Conservation (phyloP, 108 stramenopile species). For the Fistulifera pelliculosa region DNA sequence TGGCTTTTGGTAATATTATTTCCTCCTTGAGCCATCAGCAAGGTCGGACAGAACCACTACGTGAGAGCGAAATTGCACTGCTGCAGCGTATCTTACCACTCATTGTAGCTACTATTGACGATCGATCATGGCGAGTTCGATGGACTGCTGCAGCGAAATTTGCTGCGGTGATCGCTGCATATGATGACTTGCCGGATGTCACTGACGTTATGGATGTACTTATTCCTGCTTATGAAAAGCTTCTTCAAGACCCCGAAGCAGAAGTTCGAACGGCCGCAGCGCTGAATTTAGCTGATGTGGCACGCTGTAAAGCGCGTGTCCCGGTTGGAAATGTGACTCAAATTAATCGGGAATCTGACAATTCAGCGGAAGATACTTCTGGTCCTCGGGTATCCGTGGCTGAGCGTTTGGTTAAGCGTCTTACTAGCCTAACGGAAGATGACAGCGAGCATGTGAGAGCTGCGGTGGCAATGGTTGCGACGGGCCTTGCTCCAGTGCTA, state of each 20-base stretch:
- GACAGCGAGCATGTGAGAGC: constrained; percentile 86
- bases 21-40: constrained; percentile 6
- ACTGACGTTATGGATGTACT: constrained; percentile 52
- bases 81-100: constrained; percentile 63
- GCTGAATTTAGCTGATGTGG: constrained; percentile 69
- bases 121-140: constrained; percentile 93
- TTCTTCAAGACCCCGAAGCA: constrained; percentile 86
- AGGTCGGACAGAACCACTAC: constrained; percentile 17
- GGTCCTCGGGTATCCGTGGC: constrained; percentile 52
- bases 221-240: constrained; percentile 77
- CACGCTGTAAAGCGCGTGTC: constrained; percentile 43
- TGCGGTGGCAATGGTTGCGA: constrained; percentile 89
- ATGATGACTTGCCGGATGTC: constrained; percentile 35
- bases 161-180: constrained; percentile 63
- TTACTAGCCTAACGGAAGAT: constrained; percentile 72
- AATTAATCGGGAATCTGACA: constrained; percentile 7
- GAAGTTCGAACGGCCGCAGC: constrained; percentile 94
- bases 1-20: constrained; percentile 73
- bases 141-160: constrained; percentile 92
- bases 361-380: constrained; percentile 14
- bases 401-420: constrained; percentile 62
- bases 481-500: constrained; percentile 83
- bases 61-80: constrained; percentile 24
- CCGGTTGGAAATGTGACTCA: constrained; percentile 19
- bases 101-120: constrained; percentile 75